Evolutionary conservation across 371 early-diverging fungal species (phyloP).

Genomic region (Apophysomyces trapeziformis): DNA sequence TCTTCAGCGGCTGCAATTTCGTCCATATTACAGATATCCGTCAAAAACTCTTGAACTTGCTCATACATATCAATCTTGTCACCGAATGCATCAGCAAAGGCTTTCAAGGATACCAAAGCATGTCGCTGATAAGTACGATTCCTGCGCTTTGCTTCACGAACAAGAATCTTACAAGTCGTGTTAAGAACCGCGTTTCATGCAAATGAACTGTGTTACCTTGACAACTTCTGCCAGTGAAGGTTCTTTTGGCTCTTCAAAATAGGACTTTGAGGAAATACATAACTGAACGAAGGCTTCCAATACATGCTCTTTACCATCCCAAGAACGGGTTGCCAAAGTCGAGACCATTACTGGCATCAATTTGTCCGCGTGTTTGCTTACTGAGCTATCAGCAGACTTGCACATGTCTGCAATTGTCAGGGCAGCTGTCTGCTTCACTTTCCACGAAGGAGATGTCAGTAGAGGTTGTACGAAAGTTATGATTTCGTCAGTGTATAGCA

Average conservation of each 20-base stretch:
- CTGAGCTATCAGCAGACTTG: slow-evolving; percentile 41
- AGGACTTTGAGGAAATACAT: slow-evolving; percentile 58
- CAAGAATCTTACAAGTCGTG: slow-evolving; percentile 43
- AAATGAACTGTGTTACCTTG: slow-evolving; percentile 36
- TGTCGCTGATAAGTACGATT: slow-evolving; percentile 72
- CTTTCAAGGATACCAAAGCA: slow-evolving; percentile 68
- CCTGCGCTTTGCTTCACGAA: slow-evolving; percentile 76
- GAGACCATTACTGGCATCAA: slow-evolving; percentile 68
- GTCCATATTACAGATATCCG: slow-evolving; percentile 60
- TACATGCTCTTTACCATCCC: slow-evolving; percentile 89
- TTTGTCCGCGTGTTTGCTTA: slow-evolving; percentile 47
- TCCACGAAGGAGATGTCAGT: slow-evolving; percentile 75
- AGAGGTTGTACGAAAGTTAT: slow-evolving; percentile 59
- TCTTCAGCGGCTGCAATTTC: slow-evolving; percentile 60
- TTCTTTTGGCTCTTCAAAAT: slow-evolving; percentile 36
- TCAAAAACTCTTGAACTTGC: slow-evolving; percentile 61
- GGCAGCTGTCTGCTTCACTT: slow-evolving; percentile 80
- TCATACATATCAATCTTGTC: slow-evolving; percentile 57
- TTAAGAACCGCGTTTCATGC: not conserved
- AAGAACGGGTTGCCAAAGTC: slow-evolving; percentile 76
- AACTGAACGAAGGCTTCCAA: slow-evolving; percentile 72
- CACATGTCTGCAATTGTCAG: slow-evolving; percentile 68
- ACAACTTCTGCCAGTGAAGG: slow-evolving; percentile 49
- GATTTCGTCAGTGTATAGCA: slow-evolving; percentile 65
- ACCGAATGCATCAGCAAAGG: slow-evolving; percentile 59